Percentiles rank a stretch among this genome's conserved stretches.
Evolutionary conservation across 371 early-diverging fungal genomes (phyloP).

Genomic region (Haplosporangium sp.): DNA sequence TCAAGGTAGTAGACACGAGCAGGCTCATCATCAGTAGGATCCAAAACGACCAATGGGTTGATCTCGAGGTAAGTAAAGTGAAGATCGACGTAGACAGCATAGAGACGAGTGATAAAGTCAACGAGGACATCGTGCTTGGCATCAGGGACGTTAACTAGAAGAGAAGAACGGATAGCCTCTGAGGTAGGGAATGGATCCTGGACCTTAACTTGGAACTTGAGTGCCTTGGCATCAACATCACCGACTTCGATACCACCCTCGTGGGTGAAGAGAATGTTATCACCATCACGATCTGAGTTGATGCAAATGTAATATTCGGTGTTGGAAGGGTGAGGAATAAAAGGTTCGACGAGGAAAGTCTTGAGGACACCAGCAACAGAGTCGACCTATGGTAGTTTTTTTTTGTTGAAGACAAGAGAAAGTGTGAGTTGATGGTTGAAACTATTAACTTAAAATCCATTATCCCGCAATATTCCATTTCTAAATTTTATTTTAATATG

Average conservation of each 20-base stretch:
- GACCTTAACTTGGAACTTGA: conserved; percentile 83
- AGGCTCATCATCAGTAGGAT: conserved; percentile 60
- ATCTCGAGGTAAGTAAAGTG: conserved; percentile 99
- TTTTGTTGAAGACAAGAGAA: background rate
- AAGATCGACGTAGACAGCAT: conserved; percentile 93
- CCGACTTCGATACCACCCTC: conserved; percentile 98
- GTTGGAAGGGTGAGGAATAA: conserved; percentile 91
- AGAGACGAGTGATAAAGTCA: conserved; percentile 92
- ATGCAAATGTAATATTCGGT: conserved; percentile 98
- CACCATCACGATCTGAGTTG: conserved; percentile 95
- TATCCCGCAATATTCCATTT: background rate
- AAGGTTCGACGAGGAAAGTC: conserved; percentile 96
- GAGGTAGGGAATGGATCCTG: conserved; percentile 72
- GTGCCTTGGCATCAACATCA: conserved; percentile 97
- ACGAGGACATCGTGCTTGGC: conserved; percentile 88
- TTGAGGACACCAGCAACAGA: conserved; percentile 87
- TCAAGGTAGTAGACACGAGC: conserved; percentile 92
- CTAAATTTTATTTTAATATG: background rate
- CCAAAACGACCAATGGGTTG: conserved; percentile 96
- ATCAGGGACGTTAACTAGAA: conserved; percentile 73
- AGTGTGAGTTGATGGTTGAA: background rate
- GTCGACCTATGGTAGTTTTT: conserved; percentile 71
- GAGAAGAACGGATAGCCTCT: conserved; percentile 73
- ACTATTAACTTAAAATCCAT: background rate
- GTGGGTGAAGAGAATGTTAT: conserved; percentile 95